Conservation (phyloP, 305 asterid species). For the Fraxinus floribunda region DNA sequence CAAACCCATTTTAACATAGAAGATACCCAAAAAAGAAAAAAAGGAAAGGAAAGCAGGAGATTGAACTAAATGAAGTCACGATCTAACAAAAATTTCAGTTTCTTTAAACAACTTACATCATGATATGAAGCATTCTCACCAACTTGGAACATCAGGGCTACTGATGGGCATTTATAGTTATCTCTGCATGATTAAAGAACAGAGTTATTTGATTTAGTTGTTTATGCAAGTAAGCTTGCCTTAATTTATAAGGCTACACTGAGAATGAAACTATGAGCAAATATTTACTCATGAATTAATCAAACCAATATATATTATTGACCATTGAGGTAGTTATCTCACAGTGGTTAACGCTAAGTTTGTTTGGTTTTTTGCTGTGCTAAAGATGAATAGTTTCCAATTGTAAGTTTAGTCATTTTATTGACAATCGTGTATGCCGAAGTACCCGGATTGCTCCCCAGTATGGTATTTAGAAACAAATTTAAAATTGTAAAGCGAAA, state of each 20-base stretch:
- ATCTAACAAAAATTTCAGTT: neutral
- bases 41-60: constrained; percentile 4
- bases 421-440: neutral
- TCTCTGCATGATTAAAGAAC: constrained; percentile 44
- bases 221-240: neutral
- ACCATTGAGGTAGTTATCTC: neutral
- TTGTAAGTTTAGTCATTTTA: neutral
- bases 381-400: neutral
- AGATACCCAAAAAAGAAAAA: neutral
- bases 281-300: neutral
- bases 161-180: constrained; percentile 62
- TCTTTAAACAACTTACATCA: constrained; percentile 39
- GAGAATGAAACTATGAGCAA: neutral
- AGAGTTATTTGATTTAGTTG: neutral
- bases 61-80: neutral
- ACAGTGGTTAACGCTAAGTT: neutral
- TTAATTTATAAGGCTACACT: neutral
- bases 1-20: constrained; percentile 21
- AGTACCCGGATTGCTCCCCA: too few species aligned
- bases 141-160: constrained; percentile 77
- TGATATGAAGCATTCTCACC: constrained; percentile 77
- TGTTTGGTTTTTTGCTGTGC: neutral
- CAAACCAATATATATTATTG: neutral
- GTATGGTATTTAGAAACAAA: too few species aligned
- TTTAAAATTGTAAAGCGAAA: neutral